Conservation (phyloP, 805 yeast genomes). For the Yamadazyma laniorum region DNA sequence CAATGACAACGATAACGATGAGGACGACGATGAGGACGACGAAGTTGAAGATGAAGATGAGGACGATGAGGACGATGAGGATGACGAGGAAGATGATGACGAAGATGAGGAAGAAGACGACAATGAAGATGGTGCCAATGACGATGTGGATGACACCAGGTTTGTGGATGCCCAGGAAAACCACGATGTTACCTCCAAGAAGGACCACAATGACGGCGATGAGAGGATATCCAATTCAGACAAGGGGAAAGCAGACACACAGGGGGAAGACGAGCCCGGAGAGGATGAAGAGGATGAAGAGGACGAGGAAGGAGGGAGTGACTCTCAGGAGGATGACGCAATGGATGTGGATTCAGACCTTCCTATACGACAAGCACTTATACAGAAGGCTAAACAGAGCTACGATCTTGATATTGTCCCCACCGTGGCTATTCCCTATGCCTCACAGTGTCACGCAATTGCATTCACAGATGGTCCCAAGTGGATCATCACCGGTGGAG, state of each 20-base stretch:
- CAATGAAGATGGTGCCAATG: conserved; percentile 17
- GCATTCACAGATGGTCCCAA: conserved; percentile 77
- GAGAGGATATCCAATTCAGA: no score
- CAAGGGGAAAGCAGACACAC: no score
- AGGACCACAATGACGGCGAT: conserved; percentile 17
- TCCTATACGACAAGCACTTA: conserved; percentile 26
- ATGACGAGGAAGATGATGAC: conserved; percentile 17
- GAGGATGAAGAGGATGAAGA: no score
- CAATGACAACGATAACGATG: conserved; percentile 2
- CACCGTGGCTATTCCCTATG: conserved; percentile 82
- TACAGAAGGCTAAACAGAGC: conserved; percentile 49
- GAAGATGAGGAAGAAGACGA: conserved; percentile 17
- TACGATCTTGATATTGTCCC: conserved; percentile 72
- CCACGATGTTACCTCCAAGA: conserved; percentile 3
- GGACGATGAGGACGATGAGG: conserved; percentile 20
- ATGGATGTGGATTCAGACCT: conserved; percentile 8
- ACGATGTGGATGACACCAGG: conserved; percentile 16
- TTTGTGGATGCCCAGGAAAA: conserved; percentile 12
- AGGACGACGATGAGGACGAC: conserved; percentile 16
- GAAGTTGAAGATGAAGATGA: conserved; percentile 19
- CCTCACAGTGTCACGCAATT: conserved; percentile 72
- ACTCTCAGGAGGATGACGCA: neutral
- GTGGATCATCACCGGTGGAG: conserved; percentile 92
- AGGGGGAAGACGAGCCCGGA: conserved; percentile 18
- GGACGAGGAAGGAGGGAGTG: conserved; percentile 13